Percentiles rank a stretch among this genome's conserved stretches.
Evolutionary conservation across 371 early-diverging fungal species (phyloP).

Genomic region (Mortierella sp.): DNA sequence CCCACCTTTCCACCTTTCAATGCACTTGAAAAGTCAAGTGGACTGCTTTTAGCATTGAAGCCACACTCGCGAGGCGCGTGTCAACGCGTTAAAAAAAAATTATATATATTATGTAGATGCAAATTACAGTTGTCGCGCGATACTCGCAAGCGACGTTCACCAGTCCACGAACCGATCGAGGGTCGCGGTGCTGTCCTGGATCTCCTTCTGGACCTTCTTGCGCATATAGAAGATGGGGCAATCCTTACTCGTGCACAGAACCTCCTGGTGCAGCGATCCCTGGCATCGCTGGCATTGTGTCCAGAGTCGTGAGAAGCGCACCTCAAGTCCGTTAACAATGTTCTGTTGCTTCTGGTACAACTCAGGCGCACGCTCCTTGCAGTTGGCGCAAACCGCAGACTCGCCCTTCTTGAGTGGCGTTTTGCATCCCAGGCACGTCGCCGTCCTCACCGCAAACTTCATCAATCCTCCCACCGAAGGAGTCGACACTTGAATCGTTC

Average conservation of each 20-base stretch:
- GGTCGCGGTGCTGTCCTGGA: slow-evolving; percentile 78
- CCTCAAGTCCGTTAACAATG: slow-evolving; percentile 81
- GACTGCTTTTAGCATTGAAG: slow-evolving; percentile 1
- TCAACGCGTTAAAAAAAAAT: background rate
- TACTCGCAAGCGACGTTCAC: slow-evolving; percentile 44
- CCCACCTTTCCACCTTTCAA: background rate
- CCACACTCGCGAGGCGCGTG: background rate
- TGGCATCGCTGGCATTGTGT: slow-evolving; percentile 99
- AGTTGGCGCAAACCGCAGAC: slow-evolving; percentile 88
- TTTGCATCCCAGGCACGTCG: slow-evolving; percentile 97
- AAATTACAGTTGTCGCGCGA: background rate
- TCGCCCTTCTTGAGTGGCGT: slow-evolving; percentile 82
- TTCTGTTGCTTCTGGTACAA: slow-evolving; percentile 81
- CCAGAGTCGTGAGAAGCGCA: slow-evolving; percentile 94
- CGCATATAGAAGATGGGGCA: slow-evolving; percentile 99
- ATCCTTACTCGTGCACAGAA: slow-evolving; percentile 98
- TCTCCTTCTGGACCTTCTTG: slow-evolving; percentile 97
- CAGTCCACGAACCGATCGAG: slow-evolving; percentile 77
- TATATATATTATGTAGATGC: background rate
- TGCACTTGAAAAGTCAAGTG: background rate
- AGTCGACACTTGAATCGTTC: slow-evolving; percentile 88
- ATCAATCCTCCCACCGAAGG: slow-evolving; percentile 94
- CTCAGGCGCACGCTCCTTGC: slow-evolving; percentile 80
- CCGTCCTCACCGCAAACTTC: slow-evolving; percentile 93
- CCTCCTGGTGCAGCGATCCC: slow-evolving; percentile 96